Percentiles rank a stretch among this genome's conserved stretches.
phyloP scores from a whole-genome alignment of 2,329 filamentous ascomycete genomes.

The Bimuria novae-zelandiae region DNA sequence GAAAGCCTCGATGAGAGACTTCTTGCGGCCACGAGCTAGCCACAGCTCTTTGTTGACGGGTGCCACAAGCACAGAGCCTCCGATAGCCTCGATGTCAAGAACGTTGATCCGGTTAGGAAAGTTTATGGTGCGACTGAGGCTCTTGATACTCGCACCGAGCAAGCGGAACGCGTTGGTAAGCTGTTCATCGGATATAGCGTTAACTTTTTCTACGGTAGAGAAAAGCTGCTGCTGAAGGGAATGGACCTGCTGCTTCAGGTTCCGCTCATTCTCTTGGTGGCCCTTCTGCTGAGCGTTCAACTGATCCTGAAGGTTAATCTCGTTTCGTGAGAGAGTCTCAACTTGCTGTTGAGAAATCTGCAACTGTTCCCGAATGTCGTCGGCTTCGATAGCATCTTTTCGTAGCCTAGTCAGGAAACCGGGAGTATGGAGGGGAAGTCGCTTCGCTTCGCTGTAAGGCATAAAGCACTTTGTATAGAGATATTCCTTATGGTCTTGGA shows the following conservation, averaged over 20 bases:
- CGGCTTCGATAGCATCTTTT: no score
- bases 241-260: neutral
- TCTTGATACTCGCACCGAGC: constrained; percentile 19
- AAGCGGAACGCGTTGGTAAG: constrained; percentile 18
- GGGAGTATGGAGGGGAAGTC: no score
- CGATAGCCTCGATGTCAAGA: neutral
- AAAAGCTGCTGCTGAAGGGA: constrained; percentile 22
- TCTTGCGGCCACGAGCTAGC: constrained; percentile 13
- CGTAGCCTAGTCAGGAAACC: no score
- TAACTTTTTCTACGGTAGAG: constrained; percentile 18
- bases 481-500: no score
- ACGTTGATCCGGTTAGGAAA: neutral
- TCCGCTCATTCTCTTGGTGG: neutral
- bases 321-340: no score
- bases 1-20: constrained; percentile 19
- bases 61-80: neutral
- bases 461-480: no score
- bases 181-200: constrained; percentile 18
- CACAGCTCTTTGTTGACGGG: constrained; percentile 9
- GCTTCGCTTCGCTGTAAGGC: no score
- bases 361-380: no score
- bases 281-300: neutral
- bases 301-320: no score
- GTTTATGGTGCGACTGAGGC: constrained; percentile 15
- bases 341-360: no score